Evolutionary conservation across 306 rosid genomes (phyloP), one percentile per base, ranked within the genome.

Genomic region (Parietaria judaica): DNA sequence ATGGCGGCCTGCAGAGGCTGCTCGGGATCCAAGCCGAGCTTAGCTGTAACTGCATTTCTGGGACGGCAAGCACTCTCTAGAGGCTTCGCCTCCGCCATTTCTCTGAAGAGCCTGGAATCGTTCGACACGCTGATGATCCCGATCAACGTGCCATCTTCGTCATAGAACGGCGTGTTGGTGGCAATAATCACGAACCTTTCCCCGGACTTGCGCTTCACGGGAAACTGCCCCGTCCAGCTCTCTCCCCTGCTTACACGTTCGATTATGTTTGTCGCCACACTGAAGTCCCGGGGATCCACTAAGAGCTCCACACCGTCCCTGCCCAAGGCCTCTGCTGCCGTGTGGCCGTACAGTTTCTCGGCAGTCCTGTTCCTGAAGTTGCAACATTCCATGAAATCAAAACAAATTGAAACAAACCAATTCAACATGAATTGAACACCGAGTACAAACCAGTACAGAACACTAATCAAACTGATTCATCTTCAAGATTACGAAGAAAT

Each of bases 151-250:
- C 82, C 87, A 67, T 86, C 91, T 61, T 86, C 88, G 49, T 86
- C 95, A 65, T 94, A 84, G 71, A 94, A 89, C 3, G 99, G 97
- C 8, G 97, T 79, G 73, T 78, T 73, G 14, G 84, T 81, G n/a
- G 74, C 82, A 49, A 78, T 64, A 31, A 73, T 84, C 11, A 76
- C 11, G 73, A 94, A 79, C 41, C 72, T 79, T 16, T 86, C 94
- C 65, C 99, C 95, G 70, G 10, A 66, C 71, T 83, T 94, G 65
- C 79, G 82, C 85, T 79, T 94, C 17, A 80, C 82, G 3, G 94
- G 94, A 64, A 94, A 88, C 69, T 79, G 94, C 65, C 99, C 99
- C 0, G 83, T 80, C 99, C 99, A 94, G 66, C 72, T 84, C 78
- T 94, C 94, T 54, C 99, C 99, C 71, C 55, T 60, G 58, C 46